Conservation (phyloP, 2,329 filamentous ascomycete genomes). For the Purpureocillium takamizusanense region DNA sequence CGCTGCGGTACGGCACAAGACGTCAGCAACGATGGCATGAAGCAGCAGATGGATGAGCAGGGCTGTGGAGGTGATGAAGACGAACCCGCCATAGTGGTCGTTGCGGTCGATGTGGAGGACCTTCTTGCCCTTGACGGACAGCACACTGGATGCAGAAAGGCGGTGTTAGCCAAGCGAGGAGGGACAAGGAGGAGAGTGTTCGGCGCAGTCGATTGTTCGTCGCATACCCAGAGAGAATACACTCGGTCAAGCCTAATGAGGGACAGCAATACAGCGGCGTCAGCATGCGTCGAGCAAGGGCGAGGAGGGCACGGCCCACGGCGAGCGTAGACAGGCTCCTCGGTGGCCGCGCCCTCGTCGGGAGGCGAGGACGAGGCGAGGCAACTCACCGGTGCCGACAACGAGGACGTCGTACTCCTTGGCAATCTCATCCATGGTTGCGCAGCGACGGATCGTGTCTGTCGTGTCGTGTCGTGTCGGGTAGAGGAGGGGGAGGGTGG, state of each 20-base stretch:
- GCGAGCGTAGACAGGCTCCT: too few relatives aligned
- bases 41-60: too few relatives aligned
- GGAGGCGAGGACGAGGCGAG: too few relatives aligned
- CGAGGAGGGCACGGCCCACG: too few relatives aligned
- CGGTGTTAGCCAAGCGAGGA: constrained; percentile 22
- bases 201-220: neutral
- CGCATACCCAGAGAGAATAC: constrained; percentile 88
- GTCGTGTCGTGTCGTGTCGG: constrained; percentile 1
- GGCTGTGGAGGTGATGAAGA: neutral
- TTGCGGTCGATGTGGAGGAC: constrained; percentile 98
- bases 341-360: too few relatives aligned
- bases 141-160: constrained; percentile 44
- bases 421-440: constrained; percentile 93
- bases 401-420: constrained; percentile 98
- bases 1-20: constrained; percentile 33
- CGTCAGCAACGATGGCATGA: too few relatives aligned
- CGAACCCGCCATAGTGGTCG: constrained; percentile 92
- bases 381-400: constrained; percentile 88
- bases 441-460: constrained; percentile 3
- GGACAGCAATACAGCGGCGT: constrained; percentile 11
- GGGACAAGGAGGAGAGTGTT: neutral
- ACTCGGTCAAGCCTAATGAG: constrained; percentile 81
- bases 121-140: constrained; percentile 98
- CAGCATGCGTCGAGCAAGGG: constrained; percentile 10
- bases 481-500: too few relatives aligned